A percentile compares a stretch with the other conserved stretches of the same genome.
These are phyloP conservation scores for Kazachstania viticola DNA, from an alignment of 805 yeast species.

Conservation along the genomic window DNA sequence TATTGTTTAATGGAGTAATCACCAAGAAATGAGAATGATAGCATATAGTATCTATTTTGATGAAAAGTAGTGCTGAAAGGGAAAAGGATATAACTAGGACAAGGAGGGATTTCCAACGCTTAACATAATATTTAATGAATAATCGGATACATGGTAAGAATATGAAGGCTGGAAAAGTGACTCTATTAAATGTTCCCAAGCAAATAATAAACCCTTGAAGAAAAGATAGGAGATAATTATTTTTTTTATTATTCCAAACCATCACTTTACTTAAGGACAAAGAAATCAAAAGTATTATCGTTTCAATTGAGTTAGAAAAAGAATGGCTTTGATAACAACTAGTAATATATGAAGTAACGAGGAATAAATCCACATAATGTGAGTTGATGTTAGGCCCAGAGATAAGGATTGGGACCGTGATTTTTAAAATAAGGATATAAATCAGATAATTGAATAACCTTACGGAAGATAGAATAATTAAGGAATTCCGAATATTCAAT, in stretches of 20 bases:
- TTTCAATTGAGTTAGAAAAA: slow-evolving; percentile 81
- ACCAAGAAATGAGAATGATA: slow-evolving; percentile 24
- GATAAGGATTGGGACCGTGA: neutral
- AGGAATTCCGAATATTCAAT: slow-evolving; percentile 27
- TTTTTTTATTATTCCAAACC: slow-evolving; percentile 2
- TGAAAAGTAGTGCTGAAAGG: slow-evolving; percentile 27
- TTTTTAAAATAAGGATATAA: slow-evolving; percentile 8
- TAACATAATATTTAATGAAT: slow-evolving; percentile 30
- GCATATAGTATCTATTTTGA: slow-evolving; percentile 43
- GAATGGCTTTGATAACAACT: slow-evolving; percentile 76
- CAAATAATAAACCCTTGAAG: slow-evolving; percentile 39
- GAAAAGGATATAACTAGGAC: slow-evolving; percentile 28
- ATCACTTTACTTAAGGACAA: slow-evolving; percentile 30
- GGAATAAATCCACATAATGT: slow-evolving; percentile 4
- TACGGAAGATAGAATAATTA: slow-evolving; percentile 39
- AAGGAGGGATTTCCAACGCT: slow-evolving; percentile 25
- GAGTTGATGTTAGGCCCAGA: neutral
- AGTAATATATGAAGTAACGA: slow-evolving; percentile 56
- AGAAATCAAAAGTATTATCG: slow-evolving; percentile 31
- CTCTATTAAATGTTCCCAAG: slow-evolving; percentile 72
- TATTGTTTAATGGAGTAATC: slow-evolving; percentile 67
- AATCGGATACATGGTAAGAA: slow-evolving; percentile 46
- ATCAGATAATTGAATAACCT: slow-evolving; percentile 36
- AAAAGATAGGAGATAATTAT: slow-evolving; percentile 9
- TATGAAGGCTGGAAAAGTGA: slow-evolving; percentile 72